Evolutionary conservation across 2,329 filamentous ascomycete species (phyloP).

Genomic region (Phoma sp.): DNA sequence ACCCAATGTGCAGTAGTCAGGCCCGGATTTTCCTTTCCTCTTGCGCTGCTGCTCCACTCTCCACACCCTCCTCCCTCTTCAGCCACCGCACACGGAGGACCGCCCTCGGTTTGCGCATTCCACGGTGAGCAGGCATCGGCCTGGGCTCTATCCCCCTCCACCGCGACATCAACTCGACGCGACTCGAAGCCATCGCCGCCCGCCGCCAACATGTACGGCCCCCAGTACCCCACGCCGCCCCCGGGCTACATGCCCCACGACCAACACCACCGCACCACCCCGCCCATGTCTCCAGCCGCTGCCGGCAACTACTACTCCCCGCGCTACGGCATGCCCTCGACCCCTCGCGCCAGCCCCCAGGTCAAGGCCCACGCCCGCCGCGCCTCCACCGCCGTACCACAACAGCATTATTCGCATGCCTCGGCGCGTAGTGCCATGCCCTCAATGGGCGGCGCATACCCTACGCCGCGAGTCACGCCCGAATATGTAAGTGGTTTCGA

Average conservation of each 20-base stretch:
- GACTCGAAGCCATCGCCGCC: slow-evolving; percentile 4
- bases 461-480: slow-evolving; percentile 61
- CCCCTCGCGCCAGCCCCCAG: slow-evolving; percentile 55
- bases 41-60: slow-evolving; percentile 41
- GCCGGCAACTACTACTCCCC: slow-evolving; percentile 60
- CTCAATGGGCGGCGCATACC: slow-evolving; percentile 52
- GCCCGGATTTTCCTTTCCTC: slow-evolving; percentile 35
- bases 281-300: slow-evolving; percentile 56
- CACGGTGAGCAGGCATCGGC: slow-evolving; percentile 45
- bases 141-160: slow-evolving; percentile 28
- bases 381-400: slow-evolving; percentile 58
- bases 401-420: slow-evolving; percentile 52
- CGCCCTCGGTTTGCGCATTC: slow-evolving; percentile 39
- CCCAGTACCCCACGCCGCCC: slow-evolving; percentile 44
- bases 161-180: background rate
- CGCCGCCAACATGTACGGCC: slow-evolving; percentile 32
- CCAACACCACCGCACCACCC: slow-evolving; percentile 41
- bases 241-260: slow-evolving; percentile 49
- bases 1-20: slow-evolving; percentile 49
- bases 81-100: slow-evolving; percentile 29
- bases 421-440: slow-evolving; percentile 48
- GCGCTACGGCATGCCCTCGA: slow-evolving; percentile 57
- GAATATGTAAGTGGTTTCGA: slow-evolving; percentile 70
- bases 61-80: slow-evolving; percentile 27
- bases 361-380: slow-evolving; percentile 60